These are phyloP conservation scores for Penicillium griseofulvum DNA, from an alignment of 2,329 filamentous ascomycete species.

Conservation along the genomic window DNA sequence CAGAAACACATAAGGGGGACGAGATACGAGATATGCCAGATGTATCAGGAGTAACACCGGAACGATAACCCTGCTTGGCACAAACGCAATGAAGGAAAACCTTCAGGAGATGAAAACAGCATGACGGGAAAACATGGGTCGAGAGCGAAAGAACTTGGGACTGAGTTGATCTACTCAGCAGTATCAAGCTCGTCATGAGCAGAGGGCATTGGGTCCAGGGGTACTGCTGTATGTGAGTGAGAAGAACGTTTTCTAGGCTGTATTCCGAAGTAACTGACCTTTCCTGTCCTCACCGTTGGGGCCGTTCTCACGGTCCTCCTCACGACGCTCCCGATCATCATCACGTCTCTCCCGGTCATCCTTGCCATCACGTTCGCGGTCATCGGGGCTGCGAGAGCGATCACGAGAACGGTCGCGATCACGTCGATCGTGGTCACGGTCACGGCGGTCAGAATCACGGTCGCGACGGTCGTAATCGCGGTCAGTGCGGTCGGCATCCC, in stretches of 20 bases:
- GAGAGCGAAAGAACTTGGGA: constrained; percentile 6
- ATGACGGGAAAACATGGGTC: not conserved
- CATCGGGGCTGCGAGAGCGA: constrained; percentile 25
- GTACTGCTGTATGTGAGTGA: constrained; percentile 32
- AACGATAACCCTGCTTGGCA: not conserved
- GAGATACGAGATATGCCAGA: not conserved
- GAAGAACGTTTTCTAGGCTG: not conserved
- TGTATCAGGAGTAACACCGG: not conserved
- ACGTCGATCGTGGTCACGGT: constrained; percentile 45
- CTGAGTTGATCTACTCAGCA: constrained; percentile 63
- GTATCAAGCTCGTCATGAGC: constrained; percentile 94
- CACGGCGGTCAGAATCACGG: constrained; percentile 66
- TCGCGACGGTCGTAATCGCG: constrained; percentile 70
- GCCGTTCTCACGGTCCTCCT: constrained; percentile 69
- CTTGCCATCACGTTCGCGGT: constrained; percentile 24
- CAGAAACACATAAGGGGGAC: not conserved
- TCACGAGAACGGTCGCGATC: constrained; percentile 35
- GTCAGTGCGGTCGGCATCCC: constrained; percentile 65
- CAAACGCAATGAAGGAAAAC: not conserved
- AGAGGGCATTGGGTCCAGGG: constrained; percentile 74
- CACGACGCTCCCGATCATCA: constrained; percentile 68
- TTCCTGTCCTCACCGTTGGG: constrained; percentile 88
- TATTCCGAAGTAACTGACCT: constrained; percentile 53
- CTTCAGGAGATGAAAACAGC: not conserved
- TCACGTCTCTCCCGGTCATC: constrained; percentile 42